A percentile compares a stretch with the other conserved stretches of the same genome.
Evolutionary conservation across 768 basidiomycete species (phyloP).

Genomic region (Ephemerocybe angulata): DNA sequence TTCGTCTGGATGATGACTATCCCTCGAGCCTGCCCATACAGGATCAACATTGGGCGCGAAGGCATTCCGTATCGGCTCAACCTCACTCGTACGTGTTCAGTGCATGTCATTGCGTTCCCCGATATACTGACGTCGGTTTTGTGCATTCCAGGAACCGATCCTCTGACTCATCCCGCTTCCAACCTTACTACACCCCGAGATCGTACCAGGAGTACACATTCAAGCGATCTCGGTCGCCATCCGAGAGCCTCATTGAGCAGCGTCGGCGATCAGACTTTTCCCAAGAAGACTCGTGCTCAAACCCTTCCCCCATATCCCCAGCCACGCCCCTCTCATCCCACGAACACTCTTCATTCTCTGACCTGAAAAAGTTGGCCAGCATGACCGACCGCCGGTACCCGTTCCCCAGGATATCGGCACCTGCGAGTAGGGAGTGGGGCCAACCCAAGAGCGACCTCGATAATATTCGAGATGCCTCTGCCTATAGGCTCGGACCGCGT

Average conservation of each 20-base stretch:
- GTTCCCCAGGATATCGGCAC: conserved; percentile 6
- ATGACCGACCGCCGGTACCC: conserved; percentile 8
- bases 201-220: conserved; percentile 23
- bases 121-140: background rate
- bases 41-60: conserved; percentile 33
- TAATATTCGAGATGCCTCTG: conserved; percentile 17
- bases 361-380: conserved; percentile 11
- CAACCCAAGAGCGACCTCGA: conserved; percentile 8
- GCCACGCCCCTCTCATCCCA: conserved; percentile 40
- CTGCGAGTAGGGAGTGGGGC: conserved; percentile 4
- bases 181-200: conserved; percentile 23
- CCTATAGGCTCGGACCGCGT: conserved; percentile 13
- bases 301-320: conserved; percentile 53
- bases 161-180: conserved; percentile 27
- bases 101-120: background rate
- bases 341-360: conserved; percentile 10
- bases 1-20: conserved; percentile 52
- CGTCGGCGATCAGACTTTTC: conserved; percentile 32
- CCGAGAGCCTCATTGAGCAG: conserved; percentile 13
- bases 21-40: conserved; percentile 18
- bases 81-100: conserved; percentile 20
- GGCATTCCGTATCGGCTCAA: conserved; percentile 43
- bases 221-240: conserved; percentile 21
- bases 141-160: conserved; percentile 16
- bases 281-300: conserved; percentile 45